These are phyloP conservation scores for Penicillium longicatenatum DNA, from an alignment of 495 filamentous ascomycete species.

Conservation along the genomic window DNA sequence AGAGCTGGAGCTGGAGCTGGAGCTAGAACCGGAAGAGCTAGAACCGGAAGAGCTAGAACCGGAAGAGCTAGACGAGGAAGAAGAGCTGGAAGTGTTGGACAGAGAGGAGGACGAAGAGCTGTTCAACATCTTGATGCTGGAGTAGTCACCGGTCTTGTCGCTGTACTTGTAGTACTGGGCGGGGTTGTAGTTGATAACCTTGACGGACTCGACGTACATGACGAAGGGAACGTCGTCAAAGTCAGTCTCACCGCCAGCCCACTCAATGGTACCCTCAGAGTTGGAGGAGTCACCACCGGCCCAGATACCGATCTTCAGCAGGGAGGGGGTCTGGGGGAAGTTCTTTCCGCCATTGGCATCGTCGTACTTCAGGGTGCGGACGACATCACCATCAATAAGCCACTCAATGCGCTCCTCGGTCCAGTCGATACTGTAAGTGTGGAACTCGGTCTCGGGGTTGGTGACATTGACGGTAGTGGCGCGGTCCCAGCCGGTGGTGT, in stretches of 20 bases:
- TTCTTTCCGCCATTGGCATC: slow-evolving; percentile 64
- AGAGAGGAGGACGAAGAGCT: slow-evolving; percentile 19
- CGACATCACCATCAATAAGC: slow-evolving; percentile 74
- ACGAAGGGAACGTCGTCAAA: slow-evolving; percentile 72
- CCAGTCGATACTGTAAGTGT: slow-evolving; percentile 90
- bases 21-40: slow-evolving; percentile 8
- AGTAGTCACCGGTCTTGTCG: slow-evolving; percentile 66
- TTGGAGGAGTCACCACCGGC: slow-evolving; percentile 78
- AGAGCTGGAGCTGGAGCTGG: slow-evolving; percentile 11
- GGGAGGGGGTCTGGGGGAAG: slow-evolving; percentile 92
- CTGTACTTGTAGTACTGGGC: slow-evolving; percentile 66
- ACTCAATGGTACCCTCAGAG: slow-evolving; percentile 60
- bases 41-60: not conserved
- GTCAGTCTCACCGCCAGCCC: slow-evolving; percentile 80
- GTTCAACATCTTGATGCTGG: slow-evolving; percentile 64
- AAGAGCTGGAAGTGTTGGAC: slow-evolving; percentile 9
- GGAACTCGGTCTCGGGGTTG: slow-evolving; percentile 67
- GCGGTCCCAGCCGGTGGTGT: slow-evolving; percentile 77
- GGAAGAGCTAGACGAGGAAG: not conserved
- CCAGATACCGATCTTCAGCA: slow-evolving; percentile 86
- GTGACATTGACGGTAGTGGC: slow-evolving; percentile 57
- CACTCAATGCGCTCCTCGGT: slow-evolving; percentile 71
- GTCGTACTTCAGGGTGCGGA: slow-evolving; percentile 67
- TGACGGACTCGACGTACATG: slow-evolving; percentile 72
- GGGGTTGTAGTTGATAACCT: slow-evolving; percentile 35